Conservation (phyloP, 2,329 filamentous ascomycete species). For the Endoconidiophora laricicola region DNA sequence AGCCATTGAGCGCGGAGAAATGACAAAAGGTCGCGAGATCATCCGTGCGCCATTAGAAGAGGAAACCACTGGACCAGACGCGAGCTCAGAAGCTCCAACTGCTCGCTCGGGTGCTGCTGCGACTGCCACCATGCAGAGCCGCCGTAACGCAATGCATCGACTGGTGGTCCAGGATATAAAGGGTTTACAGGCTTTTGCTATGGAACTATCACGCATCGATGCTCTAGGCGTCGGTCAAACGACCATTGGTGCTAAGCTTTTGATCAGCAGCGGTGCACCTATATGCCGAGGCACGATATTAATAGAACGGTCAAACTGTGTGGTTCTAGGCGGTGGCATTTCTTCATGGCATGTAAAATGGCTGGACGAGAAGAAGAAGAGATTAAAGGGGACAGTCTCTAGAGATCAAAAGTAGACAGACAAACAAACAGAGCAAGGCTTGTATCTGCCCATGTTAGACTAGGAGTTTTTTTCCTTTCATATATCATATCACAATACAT, state of each 20-base stretch:
- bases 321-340: conserved; percentile 75
- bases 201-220: conserved; percentile 54
- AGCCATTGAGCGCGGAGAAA: conserved; percentile 54
- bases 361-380: conserved; percentile 52
- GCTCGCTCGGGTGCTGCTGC: background rate
- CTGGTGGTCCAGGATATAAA: conserved; percentile 66
- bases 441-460: no score
- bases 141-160: conserved; percentile 49
- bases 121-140: conserved; percentile 13
- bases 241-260: conserved; percentile 64
- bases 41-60: conserved; percentile 43
- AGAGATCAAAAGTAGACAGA: conserved; percentile 16
- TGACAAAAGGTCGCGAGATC: conserved; percentile 61
- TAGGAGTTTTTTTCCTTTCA: background rate
- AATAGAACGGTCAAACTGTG: conserved; percentile 50
- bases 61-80: conserved; percentile 27
- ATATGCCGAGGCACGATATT: conserved; percentile 65
- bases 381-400: conserved; percentile 43
- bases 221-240: conserved; percentile 48
- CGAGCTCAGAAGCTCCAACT: conserved; percentile 13
- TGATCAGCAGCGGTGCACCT: conserved; percentile 47
- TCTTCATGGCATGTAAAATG: conserved; percentile 66
- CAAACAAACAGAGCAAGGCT: background rate
- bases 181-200: conserved; percentile 50
- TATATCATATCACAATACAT: background rate